Evolutionary conservation across 1,139 yeast species (phyloP), one percentile per base, ranked within the genome.

Genomic region (Yamadazyma taylorii): DNA sequence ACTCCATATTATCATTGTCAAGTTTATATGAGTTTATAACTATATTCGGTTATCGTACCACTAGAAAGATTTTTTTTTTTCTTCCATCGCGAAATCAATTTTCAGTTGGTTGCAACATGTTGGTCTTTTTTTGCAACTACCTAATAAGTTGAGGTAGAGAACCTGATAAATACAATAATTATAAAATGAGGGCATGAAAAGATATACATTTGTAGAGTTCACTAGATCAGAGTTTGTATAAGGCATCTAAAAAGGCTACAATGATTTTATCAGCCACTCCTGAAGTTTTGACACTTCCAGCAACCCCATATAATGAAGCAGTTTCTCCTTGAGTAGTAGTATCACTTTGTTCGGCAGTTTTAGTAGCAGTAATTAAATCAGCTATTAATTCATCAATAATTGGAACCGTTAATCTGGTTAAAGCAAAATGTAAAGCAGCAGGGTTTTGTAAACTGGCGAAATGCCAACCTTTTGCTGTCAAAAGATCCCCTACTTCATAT

Each of bases 301-400:
- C 97, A 34, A 90, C 95, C 47, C 98, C 97, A 55, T 92, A 92
- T 37, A 92, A 58, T 1, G 94, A 95, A 15, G 96, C 92, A 3
- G 95, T 87, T 40, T 79, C 85, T 31, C 84, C 62, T 33, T 60
- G 49, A 6, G 56, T 49, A 2, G 59, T 51, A 2, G 45, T 48
- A 3, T 52, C 55, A 3, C 65, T 51, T 52, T 61, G 28, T n/a
- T 55, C 58, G 2, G 62, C 61, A 31, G 70, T 76, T 15, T 54
- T 50, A 2, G 85, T 78, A 12, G 75, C 59, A 0, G 51, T 60
- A 34, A 72, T 69, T 38, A 92, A 64, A 41, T 79, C 87, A 0
- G 52, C 48, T 22, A 85, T 63, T 48, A 92, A 71, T 24, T 78
- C 81, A 40, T 79, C 84, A 24, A 83, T 75, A 0, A 79, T 79